Evolutionary conservation across 495 filamentous ascomycete species (phyloP).

Genomic region (Podospora sp.): DNA sequence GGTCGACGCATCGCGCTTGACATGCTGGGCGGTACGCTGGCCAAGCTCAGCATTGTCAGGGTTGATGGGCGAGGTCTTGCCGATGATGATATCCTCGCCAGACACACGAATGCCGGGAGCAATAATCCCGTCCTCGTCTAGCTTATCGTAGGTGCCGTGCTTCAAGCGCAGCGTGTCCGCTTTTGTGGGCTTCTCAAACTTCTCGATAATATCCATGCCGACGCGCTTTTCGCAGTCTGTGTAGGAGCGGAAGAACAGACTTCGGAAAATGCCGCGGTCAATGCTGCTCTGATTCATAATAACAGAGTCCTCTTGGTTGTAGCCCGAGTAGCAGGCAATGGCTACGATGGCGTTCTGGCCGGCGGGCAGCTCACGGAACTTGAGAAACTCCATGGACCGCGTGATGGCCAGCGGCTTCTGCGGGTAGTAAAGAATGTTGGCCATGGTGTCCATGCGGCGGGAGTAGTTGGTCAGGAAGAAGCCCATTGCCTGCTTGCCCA

Average conservation of each 20-base stretch:
- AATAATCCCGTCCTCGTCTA: constrained; percentile 93
- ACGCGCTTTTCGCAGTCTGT: constrained; percentile 94
- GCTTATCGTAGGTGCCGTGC: constrained; percentile 96
- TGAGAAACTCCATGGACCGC: constrained; percentile 96
- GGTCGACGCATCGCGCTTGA: constrained; percentile 92
- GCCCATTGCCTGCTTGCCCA: constrained; percentile 99
- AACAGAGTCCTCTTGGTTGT: constrained; percentile 99
- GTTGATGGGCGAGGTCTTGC: constrained; percentile 92
- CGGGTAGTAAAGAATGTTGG: constrained; percentile 97
- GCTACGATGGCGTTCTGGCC: constrained; percentile 99
- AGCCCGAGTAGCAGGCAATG: constrained; percentile 96
- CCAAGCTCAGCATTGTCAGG: constrained; percentile 93
- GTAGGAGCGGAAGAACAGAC: constrained; percentile 96
- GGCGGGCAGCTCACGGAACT: constrained; percentile 94
- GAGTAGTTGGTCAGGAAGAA: constrained; percentile 96
- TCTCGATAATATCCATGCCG: constrained; percentile 83
- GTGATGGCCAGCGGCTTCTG: constrained; percentile 97
- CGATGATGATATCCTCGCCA: constrained; percentile 98
- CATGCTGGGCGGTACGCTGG: constrained; percentile 82
- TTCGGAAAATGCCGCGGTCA: constrained; percentile 94
- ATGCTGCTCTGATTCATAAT: constrained; percentile 99
- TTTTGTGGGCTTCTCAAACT: constrained; percentile 93
- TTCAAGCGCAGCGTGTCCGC: constrained; percentile 85
- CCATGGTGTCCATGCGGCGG: constrained; percentile 98
- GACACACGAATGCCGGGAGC: constrained; percentile 91